phyloP scores from a whole-genome alignment of 2,329 filamentous ascomycete genomes.

The Phialophora verrucosa region DNA sequence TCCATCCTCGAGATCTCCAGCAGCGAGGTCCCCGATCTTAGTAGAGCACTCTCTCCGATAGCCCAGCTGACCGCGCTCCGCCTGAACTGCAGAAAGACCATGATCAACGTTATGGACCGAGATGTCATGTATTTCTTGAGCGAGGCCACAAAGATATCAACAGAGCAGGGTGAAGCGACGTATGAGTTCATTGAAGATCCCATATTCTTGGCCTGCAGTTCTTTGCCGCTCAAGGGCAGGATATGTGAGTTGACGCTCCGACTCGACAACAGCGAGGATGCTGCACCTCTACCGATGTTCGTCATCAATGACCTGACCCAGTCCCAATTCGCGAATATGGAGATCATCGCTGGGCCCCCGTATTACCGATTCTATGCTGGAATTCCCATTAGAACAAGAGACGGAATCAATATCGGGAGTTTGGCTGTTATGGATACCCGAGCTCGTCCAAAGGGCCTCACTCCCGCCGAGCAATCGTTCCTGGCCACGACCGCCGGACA shows the following conservation, averaged over 20 bases:
- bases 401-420: slow-evolving; percentile 44
- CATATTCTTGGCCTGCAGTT: slow-evolving; percentile 44
- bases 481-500: slow-evolving; percentile 40
- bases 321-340: slow-evolving; percentile 43
- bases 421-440: slow-evolving; percentile 42
- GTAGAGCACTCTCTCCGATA: slow-evolving; percentile 24
- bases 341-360: slow-evolving; percentile 41
- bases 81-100: slow-evolving; percentile 44
- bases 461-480: slow-evolving; percentile 38
- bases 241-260: slow-evolving; percentile 45
- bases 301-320: slow-evolving; percentile 44
- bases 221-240: slow-evolving; percentile 43
- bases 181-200: slow-evolving; percentile 44
- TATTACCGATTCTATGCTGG: slow-evolving; percentile 44
- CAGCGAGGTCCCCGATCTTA: slow-evolving; percentile 23
- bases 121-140: slow-evolving; percentile 57
- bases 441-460: slow-evolving; percentile 31
- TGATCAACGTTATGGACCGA: slow-evolving; percentile 56
- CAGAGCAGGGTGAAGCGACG: slow-evolving; percentile 38
- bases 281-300: slow-evolving; percentile 41
- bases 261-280: slow-evolving; percentile 28
- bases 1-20: slow-evolving; percentile 16
- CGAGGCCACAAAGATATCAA: slow-evolving; percentile 52
- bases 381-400: slow-evolving; percentile 43
- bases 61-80: slow-evolving; percentile 28